phyloP scores from a whole-genome alignment of 768 basidiomycete species.

The Suillus subaureus region DNA sequence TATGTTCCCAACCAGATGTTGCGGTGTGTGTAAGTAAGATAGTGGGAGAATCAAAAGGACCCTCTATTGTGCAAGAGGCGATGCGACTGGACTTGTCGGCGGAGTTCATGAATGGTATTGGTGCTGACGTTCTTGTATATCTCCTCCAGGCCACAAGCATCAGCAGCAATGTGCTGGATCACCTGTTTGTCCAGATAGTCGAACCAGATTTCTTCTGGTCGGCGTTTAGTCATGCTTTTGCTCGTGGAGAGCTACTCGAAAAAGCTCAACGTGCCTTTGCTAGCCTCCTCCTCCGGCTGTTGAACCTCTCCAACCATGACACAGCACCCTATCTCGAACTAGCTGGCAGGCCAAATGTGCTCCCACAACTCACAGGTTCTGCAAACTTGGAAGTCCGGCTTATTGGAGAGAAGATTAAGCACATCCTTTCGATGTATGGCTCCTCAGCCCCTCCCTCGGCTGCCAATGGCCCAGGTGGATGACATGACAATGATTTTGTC shows the following conservation, averaged over 20 bases:
- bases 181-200: conserved; percentile 39
- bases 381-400: conserved; percentile 22
- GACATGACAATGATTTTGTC: conserved; percentile 63
- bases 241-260: conserved; percentile 28
- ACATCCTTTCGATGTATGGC: conserved; percentile 29
- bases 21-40: conserved; percentile 37
- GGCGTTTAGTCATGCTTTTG: conserved; percentile 31
- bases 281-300: conserved; percentile 50
- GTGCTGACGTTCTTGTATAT: conserved; percentile 36
- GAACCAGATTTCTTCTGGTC: conserved; percentile 52
- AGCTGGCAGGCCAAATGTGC: conserved; percentile 30
- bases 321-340: conserved; percentile 37
- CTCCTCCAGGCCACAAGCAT: conserved; percentile 38
- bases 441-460: conserved; percentile 17
- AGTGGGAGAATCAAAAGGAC: conserved; percentile 34
- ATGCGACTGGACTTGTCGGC: conserved; percentile 37
- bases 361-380: conserved; percentile 22
- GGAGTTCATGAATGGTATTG: conserved; percentile 42
- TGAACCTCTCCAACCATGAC: conserved; percentile 34
- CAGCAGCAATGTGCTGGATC: conserved; percentile 40
- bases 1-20: conserved; percentile 40
- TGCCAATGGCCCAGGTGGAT: conserved; percentile 50
- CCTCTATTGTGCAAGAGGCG: conserved; percentile 36
- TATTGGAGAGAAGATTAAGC: conserved; percentile 39
- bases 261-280: conserved; percentile 40